Base-by-base conservation (phyloP, 306 rosid species). In the Bauhinia variegata region DNA sequence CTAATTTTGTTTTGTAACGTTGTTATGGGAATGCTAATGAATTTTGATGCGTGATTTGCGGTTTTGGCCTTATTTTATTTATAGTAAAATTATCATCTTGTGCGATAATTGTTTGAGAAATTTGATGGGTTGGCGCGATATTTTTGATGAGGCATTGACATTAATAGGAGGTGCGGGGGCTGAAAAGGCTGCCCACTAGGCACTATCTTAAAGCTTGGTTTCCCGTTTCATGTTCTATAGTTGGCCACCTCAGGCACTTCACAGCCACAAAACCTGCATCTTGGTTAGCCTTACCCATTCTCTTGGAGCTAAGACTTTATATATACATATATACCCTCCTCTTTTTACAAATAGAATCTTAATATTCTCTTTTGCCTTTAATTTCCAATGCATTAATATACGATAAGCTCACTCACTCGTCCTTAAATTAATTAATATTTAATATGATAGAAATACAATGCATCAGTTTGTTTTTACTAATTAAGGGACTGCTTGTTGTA, bases 221-320 rank as follows among this genome's bases (percentile, higher is more conserved):
- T 80, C 43, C 46, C 67, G 11, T 41, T 4, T 8, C n/a, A 43
- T 15, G 7, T 51, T 59, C 48, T 17, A 39, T 42, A 65, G 64
- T 16, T 66, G 52, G 65, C 63, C 74, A 52, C 71, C 41, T 54
- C 31, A 46, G 54, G 50, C 55, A 71, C 63, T 73, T 48, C 42
- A 54, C 34, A 36, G 54, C 81, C 81, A 70, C 46, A 9, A 32
- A 67, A 12, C n/a, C 51, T 5, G 59, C 72, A 59, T 67, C 66
- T 72, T 60, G 43, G 37, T 18, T 61, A 78, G 52, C 60, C 70
- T 68, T 49, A 8, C 38, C 63, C 49, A 70, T 43, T 17, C 51
- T 68, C 68, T 62, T 63, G 51, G 44, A 30, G 64, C 69, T 52
- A 30, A 28, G 50, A 37, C 2, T 23, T 1, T n/a, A n/a, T n/a